Percentiles rank a stretch among this genome's conserved stretches.
These are phyloP conservation scores for Patellifolia procumbens DNA, from an alignment of 179 eudicot species.

Conservation along the genomic window DNA sequence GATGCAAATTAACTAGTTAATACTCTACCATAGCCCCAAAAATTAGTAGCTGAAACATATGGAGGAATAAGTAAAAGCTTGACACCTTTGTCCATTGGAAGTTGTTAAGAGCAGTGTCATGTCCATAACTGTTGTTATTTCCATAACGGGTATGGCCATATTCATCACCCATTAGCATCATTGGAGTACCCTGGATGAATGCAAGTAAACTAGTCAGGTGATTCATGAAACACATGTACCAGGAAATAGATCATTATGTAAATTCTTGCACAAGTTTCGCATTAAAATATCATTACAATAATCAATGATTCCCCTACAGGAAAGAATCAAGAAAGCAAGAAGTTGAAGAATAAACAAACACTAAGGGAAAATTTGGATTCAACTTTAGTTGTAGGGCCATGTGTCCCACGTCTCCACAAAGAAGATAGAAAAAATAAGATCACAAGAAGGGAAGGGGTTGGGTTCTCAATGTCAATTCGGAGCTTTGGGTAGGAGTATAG, in stretches of 20 bases:
- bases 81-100: constrained; percentile 92
- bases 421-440: not conserved
- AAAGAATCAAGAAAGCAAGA: not conserved
- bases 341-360: not conserved
- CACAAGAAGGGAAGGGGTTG: too few relatives aligned
- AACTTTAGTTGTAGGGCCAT: constrained; percentile 2
- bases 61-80: constrained; percentile 18
- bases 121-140: constrained; percentile 97
- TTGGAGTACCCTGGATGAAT: constrained; percentile 76
- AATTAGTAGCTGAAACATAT: not conserved
- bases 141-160: constrained; percentile 96
- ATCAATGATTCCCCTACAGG: too few relatives aligned
- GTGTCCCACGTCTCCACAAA: not conserved
- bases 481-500: too few relatives aligned
- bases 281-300: too few relatives aligned
- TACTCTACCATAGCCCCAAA: not conserved
- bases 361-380: not conserved
- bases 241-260: not conserved
- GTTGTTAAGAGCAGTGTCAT: constrained; percentile 78
- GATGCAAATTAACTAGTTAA: not conserved
- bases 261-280: not conserved
- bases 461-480: not conserved
- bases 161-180: constrained; percentile 99
- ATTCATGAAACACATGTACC: not conserved
- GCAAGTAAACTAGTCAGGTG: too few relatives aligned